phyloP scores from a whole-genome alignment of 495 filamentous ascomycete genomes.

The Cairneyella variabilis region DNA sequence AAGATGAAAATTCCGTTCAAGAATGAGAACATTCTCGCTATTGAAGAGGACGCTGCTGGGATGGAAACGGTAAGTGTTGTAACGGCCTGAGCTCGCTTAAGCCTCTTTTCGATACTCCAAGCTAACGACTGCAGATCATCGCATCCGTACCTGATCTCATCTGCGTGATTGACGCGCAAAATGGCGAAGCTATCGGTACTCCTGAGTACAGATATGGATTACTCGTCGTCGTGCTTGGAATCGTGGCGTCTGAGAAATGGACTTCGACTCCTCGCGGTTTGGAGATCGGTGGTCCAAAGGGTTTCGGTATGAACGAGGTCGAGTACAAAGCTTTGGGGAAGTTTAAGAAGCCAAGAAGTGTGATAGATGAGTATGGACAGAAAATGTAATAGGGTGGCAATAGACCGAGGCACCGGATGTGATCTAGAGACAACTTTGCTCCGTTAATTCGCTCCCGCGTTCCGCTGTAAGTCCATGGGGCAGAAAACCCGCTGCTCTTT shows the following conservation, averaged over 20 bases:
- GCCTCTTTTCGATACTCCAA: too few species aligned
- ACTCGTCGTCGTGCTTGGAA: slow-evolving; percentile 51
- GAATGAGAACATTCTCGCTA: slow-evolving; percentile 60
- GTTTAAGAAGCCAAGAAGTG: slow-evolving; percentile 45
- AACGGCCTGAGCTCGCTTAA: too few species aligned
- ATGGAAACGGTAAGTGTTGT: slow-evolving; percentile 12
- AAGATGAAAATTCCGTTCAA: slow-evolving; percentile 57
- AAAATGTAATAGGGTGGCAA: neutral
- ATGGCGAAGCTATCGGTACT: slow-evolving; percentile 55
- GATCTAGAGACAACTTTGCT: too few species aligned
- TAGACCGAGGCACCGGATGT: too few species aligned
- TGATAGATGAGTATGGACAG: slow-evolving; percentile 45
- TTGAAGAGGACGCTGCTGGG: slow-evolving; percentile 28
- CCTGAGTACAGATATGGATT: slow-evolving; percentile 56
- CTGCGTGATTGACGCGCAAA: slow-evolving; percentile 53
- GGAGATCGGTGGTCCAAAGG: slow-evolving; percentile 47
- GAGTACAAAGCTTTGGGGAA: slow-evolving; percentile 43
- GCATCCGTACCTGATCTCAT: slow-evolving; percentile 61
- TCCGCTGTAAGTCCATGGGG: too few species aligned
- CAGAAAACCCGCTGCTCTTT: too few species aligned
- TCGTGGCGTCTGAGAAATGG: slow-evolving; percentile 55
- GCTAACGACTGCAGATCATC: slow-evolving; percentile 32
- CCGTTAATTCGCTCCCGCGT: too few species aligned
- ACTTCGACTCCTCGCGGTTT: slow-evolving; percentile 45
- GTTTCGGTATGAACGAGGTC: slow-evolving; percentile 47